These are phyloP conservation scores for Sporothrix globosa DNA, from an alignment of 2,329 filamentous ascomycete species.

Conservation along the genomic window DNA sequence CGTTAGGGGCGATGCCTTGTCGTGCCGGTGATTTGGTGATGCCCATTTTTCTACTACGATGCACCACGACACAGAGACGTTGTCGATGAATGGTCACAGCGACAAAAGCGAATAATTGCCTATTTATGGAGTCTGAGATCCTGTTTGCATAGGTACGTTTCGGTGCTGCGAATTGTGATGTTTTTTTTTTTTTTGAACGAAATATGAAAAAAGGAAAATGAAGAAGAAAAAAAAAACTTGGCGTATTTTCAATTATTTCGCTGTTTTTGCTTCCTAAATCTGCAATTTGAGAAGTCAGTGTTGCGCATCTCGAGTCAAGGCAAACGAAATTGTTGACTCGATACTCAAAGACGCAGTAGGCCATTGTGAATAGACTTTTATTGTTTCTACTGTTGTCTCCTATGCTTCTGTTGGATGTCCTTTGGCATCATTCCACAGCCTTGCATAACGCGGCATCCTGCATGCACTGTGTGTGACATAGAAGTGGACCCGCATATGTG, in stretches of 20 bases:
- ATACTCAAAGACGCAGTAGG: neutral
- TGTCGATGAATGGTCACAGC: too few relatives aligned
- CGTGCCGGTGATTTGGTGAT: neutral
- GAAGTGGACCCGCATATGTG: neutral
- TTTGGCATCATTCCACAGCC: neutral
- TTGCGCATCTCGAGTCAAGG: neutral
- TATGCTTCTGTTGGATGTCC: neutral
- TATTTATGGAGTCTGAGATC: too few relatives aligned
- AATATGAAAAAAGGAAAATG: too few relatives aligned
- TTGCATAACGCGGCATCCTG: slow-evolving; percentile 2
- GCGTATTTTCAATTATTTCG: too few relatives aligned
- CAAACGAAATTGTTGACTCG: neutral
- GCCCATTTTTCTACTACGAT: neutral
- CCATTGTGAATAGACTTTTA: neutral
- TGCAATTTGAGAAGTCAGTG: neutral
- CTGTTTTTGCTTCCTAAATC: too few relatives aligned
- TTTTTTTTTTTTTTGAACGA: neutral
- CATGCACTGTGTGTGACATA: neutral
- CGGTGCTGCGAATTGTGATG: neutral
- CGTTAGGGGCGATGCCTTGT: neutral
- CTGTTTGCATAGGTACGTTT: too few relatives aligned
- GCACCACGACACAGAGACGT: neutral
- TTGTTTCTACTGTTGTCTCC: too few relatives aligned
- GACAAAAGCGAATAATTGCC: neutral
- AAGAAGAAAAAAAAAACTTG: too few relatives aligned